Base-by-base conservation (phyloP, 495 filamentous ascomycete species). In the Xylaria acuta region DNA sequence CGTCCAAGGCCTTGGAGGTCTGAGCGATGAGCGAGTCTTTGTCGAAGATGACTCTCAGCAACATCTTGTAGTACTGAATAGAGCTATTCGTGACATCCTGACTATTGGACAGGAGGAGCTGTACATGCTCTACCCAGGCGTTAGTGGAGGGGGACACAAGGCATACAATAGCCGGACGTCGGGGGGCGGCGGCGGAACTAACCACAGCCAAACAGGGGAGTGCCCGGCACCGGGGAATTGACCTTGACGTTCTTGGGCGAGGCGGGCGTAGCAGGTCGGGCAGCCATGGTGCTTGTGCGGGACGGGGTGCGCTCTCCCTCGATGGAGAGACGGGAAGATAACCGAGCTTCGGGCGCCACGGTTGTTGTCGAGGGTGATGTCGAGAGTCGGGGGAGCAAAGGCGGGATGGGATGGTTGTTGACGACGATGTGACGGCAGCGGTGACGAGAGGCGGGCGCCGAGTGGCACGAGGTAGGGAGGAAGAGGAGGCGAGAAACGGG, bases 171-270 rank as follows among this genome's bases (percentile, higher is more conserved):
- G 18, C 38, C 14, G 25, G 27, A 47, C 16, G 30, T 32, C 51
- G 65, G 12, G 14, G 41, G 16, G 34, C n/a, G 60, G 40, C 63
- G 36, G 41, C 20, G 16, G 8, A 38, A 72, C 84, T 75, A 77
- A 89, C 87, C 86, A 78, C 87, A 89, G 41, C 87, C 87, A 68
- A 84, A 89, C 30, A 86, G 70, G 47, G 87, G 86, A 62, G 82
- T 81, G 20, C 87, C 87, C 1, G 85, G 84, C 27, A 84, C 78
- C 9, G 85, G 82, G 14, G 82, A 73, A 75, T 87, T 87, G 77
- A 88, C 76, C 74, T 87, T 86, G 74, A 82, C 75, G 70, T 84
- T 82, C 70, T 87, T 88, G 27, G 87, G 84, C 54, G 86, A 87
- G 80, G 85, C 86, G 64, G 86, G 83, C 5, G 86, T 88, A 4